Base-by-base conservation (phyloP, 768 basidiomycete genomes). In the Tulasnella sp. region DNA sequence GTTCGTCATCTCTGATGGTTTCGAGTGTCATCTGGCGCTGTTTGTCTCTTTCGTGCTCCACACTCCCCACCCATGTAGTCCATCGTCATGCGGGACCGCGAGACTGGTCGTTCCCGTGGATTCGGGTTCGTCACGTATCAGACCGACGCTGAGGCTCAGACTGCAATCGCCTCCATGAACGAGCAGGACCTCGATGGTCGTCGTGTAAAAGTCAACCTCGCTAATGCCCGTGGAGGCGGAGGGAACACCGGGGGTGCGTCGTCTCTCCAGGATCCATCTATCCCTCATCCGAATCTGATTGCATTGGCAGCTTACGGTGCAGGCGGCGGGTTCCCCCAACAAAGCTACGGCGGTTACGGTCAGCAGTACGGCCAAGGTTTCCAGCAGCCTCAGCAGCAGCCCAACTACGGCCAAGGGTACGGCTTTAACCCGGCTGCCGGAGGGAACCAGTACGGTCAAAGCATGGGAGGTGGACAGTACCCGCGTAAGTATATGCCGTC, bases 21-120 rank as follows among this genome's bases (percentile, higher is more conserved):
- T n/a, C n/a, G n/a, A n/a, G n/a, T n/a, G n/a, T n/a, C n/a, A n/a
- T n/a, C n/a, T 64, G 72, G 41, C 22, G 64, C 42, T 11, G 17
- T 59, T 67, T 52, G 36, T 59, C 62, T 73, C 22, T 76, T 77
- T 47, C 80, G 79, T 80, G 80, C 78, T 82, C 83, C 77, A 80
- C 82, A 35, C 71, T 76, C 76, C 77, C 64, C 47, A 67, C 59
- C 66, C 73, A 80, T 81, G 76, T 81, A 97, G 94, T 91, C 91
- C 77, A 94, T 96, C 83, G 94, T 96, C 81, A 96, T 96, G 95
- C 91, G 93, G 83, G 95, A 98, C 83, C 93, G 95, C 79, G 96
- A 97, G 79, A 98, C 96, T 76, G 92, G 93, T 74, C 93, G 95
- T 79, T 96, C 94, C 75, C 90, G 95, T 79, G 95, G 95, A 78